Base-by-base conservation (phyloP, 2,329 filamentous ascomycete genomes). In the Xylaria sp. region DNA sequence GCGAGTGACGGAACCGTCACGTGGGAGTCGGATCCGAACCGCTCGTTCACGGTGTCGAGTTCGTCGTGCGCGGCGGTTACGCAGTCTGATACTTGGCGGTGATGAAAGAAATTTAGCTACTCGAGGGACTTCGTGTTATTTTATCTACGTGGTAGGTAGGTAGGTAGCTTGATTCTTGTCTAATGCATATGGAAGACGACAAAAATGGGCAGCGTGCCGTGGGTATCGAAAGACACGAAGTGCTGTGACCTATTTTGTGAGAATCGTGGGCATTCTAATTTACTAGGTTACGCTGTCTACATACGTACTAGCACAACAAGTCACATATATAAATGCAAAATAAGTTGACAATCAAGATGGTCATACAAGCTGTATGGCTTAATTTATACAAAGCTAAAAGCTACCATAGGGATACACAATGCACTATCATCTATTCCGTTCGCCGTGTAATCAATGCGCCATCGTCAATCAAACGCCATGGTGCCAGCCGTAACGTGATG, bases 11-110 rank as follows among this genome's bases (percentile, higher is more conserved):
- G 86, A 1, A 78, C 75, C 0, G 79, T 87, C 8, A 82, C 80
- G 0, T 90, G 87, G 87, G 87, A 90, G 76, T 81, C 80, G 57
- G 86, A 86, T 51, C 77, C 77, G 2, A 79, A 80, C 67, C 76
- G 74, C 12, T 69, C 70, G 1, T 75, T 76, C 60, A 76, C 77
- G 8, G 75, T 79, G 23, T 74, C 77, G 27, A 75, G 62, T 21
- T 74, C 63, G 10, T 40, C 55, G 8, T 74, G 72, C 12, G 47
- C 67, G 50, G 55, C 4, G 8, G 72, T 75, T 5, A 74, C 72
- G 16, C 72, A 73, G 1, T 69, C 66, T 5, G 71, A 68, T 47
- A 70, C 68, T 3, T 78, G 77, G 78, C 72, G 73, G 60, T 70
- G 40, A 68, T 60, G 8, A 32, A 4, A n/a, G n/a, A n/a, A n/a